Evolutionary conservation across 495 filamentous ascomycete genomes (phyloP).

Genomic region (Penicillium argentinense): DNA sequence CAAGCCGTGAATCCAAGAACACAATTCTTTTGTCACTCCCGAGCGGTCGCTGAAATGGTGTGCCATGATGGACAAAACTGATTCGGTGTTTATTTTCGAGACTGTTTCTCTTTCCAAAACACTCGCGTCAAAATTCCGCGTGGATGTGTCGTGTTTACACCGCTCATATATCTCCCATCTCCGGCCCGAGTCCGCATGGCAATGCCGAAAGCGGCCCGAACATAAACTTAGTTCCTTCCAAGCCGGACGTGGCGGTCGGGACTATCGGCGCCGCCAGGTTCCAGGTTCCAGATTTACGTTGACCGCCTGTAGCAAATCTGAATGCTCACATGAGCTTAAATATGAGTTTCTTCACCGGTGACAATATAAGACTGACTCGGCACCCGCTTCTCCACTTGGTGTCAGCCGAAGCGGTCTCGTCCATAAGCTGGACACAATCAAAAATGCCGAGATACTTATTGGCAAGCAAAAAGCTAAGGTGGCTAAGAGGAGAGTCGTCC

Average conservation of each 20-base stretch:
- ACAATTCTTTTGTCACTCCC: conserved; percentile 12
- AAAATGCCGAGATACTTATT: no score
- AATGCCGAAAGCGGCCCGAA: conserved; percentile 8
- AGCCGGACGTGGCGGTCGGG: no score
- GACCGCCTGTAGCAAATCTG: no score
- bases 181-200: conserved; percentile 1
- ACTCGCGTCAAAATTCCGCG: no score
- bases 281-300: no score
- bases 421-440: not conserved
- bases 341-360: conserved; percentile 11
- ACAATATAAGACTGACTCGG: conserved; percentile 10
- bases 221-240: conserved; percentile 2
- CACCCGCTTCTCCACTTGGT: conserved; percentile 12
- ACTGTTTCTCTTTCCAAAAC: no score
- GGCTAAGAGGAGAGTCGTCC: not conserved
- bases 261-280: no score
- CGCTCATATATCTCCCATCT: not conserved
- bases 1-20: conserved; percentile 11
- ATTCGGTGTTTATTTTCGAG: no score
- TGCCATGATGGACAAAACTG: no score
- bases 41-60: not conserved
- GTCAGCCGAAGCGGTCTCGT: not conserved
- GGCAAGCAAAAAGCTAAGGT: conserved; percentile 1
- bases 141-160: no score
- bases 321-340: not conserved